phyloP scores from a whole-genome alignment of 179 eudicot species.

The Heliamphora pulchella region DNA sequence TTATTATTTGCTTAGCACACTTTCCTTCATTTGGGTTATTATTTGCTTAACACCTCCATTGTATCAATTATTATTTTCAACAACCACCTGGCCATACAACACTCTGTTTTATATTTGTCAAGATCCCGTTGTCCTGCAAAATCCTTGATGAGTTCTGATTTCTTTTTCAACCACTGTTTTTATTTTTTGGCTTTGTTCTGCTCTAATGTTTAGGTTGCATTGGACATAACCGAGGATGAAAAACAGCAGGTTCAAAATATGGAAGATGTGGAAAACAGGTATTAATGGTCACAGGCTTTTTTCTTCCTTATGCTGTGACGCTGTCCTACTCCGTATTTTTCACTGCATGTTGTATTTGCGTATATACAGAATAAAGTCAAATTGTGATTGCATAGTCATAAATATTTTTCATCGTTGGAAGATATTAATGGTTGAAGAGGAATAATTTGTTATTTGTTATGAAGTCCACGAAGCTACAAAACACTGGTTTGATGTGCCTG shows the following conservation, averaged over 20 bases:
- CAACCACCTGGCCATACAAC: neutral
- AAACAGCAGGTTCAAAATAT: conserved; percentile 39
- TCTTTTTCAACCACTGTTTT: neutral
- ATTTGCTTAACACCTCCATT: neutral
- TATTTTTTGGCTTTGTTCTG: neutral
- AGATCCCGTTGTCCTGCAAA: neutral
- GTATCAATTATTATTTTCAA: neutral
- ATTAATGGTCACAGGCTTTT: neutral
- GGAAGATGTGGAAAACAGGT: conserved; percentile 53
- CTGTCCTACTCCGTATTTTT: neutral
- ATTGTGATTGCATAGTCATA: neutral
- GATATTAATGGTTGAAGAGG: neutral
- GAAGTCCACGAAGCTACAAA: neutral
- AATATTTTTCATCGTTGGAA: too few species aligned
- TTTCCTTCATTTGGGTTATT: neutral
- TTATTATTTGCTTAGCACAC: neutral
- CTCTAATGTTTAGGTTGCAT: conserved; percentile 49
- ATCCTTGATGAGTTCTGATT: neutral
- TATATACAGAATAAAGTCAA: neutral
- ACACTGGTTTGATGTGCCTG: neutral
- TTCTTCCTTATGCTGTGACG: neutral
- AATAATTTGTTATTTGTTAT: neutral
- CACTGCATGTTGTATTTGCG: neutral
- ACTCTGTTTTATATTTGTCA: neutral
- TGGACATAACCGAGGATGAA: conserved; percentile 74